Percentiles rank a stretch among this genome's conserved stretches.
Conservation (phyloP, 2,329 filamentous ascomycete genomes). For the Sclerotinia sclerotiorum region DNA sequence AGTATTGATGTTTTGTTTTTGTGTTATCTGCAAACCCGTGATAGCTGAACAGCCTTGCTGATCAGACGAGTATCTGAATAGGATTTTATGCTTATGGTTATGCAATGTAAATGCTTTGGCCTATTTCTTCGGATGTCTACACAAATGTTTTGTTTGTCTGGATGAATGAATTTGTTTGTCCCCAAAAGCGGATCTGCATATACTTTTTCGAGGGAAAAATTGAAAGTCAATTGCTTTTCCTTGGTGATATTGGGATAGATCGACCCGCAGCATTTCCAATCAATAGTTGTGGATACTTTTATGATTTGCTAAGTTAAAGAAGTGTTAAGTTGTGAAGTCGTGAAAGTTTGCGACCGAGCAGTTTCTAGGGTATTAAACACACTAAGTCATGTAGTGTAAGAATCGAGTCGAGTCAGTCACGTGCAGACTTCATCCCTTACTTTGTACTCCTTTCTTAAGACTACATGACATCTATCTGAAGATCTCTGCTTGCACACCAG, state of each 20-base stretch:
- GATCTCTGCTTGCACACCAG: neutral
- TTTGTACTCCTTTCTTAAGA: neutral
- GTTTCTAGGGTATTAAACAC: neutral
- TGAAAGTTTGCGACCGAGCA: neutral
- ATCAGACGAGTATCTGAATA: neutral
- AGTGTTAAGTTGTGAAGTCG: no score
- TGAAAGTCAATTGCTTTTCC: neutral
- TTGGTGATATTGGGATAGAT: rapidly evolving
- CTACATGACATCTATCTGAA: neutral
- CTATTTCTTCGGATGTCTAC: neutral
- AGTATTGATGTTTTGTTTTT: slow-evolving; percentile 4
- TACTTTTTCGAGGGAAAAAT: neutral
- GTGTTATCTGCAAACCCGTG: neutral
- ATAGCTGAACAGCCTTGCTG: slow-evolving; percentile 14
- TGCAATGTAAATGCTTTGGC: neutral
- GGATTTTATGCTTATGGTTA: neutral
- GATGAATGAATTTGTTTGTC: neutral
- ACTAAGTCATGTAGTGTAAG: neutral
- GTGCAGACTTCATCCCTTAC: neutral
- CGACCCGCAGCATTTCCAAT: no score
- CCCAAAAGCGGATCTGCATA: neutral
- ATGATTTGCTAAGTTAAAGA: neutral
- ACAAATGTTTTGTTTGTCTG: neutral
- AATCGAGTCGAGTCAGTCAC: rapidly evolving
- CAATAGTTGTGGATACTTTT: neutral